Percentiles rank a stretch among this genome's conserved stretches.
These are phyloP conservation scores for Oropetium thomaeum DNA, from an alignment of 176 grass and related monocot species.

Conservation along the genomic window DNA sequence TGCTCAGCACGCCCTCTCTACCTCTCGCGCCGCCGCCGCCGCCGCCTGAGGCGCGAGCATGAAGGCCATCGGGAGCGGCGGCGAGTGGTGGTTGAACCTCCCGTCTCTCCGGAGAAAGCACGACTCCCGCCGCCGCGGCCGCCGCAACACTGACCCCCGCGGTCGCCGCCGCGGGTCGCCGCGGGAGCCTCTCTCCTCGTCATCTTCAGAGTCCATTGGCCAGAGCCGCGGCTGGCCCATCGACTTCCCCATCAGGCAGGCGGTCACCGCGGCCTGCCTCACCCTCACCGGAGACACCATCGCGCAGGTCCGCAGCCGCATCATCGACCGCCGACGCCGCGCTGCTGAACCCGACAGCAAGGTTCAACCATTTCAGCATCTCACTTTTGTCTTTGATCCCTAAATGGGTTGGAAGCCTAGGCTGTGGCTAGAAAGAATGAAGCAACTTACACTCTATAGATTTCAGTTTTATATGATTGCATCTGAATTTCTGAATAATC, in stretches of 20 bases:
- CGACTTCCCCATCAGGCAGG: constrained; percentile 83
- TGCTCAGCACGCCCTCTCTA: background rate
- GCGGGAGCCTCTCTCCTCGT: constrained; percentile 53
- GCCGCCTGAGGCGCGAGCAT: background rate
- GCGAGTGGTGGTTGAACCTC: constrained; percentile 57
- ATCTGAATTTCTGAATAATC: background rate
- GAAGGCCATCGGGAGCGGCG: constrained; percentile 31
- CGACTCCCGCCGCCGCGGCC: constrained; percentile 42
- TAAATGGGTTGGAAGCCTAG: background rate
- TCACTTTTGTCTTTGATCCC: background rate
- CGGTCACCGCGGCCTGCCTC: constrained; percentile 70
- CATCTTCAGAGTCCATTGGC: constrained; percentile 67
- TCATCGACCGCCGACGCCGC: constrained; percentile 28
- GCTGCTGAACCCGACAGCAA: constrained; percentile 37
- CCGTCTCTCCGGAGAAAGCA: constrained; percentile 46
- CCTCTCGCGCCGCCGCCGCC: constrained; percentile 7
- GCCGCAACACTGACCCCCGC: constrained; percentile 43
- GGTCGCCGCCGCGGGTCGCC: constrained; percentile 35
- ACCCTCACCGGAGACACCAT: constrained; percentile 86
- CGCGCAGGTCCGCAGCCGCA: constrained; percentile 69
- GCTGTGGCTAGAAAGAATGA: background rate
- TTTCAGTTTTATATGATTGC: background rate
- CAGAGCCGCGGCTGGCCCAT: constrained; percentile 38
- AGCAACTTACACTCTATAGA: background rate
- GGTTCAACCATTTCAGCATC: constrained; percentile 44